Base-by-base conservation (phyloP, 352 stramenopile species). In the Phytophthora pini region DNA sequence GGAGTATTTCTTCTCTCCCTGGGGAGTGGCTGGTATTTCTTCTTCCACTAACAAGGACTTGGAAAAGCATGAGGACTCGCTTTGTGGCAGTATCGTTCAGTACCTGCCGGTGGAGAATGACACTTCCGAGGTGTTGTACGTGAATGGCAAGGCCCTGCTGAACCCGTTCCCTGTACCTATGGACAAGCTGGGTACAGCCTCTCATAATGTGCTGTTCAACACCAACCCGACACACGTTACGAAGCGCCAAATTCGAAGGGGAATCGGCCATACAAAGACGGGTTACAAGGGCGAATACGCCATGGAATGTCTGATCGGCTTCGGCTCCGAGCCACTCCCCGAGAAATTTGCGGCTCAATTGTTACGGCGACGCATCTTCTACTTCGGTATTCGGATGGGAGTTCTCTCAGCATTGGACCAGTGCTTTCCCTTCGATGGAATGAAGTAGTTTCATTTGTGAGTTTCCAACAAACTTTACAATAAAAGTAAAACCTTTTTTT, bases 71-170 rank as follows among this genome's bases (percentile, higher is more conserved):
- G 17, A 68, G 4, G 72, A 79, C n/a, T 68, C 73, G 4, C 68
- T 81, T 4, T 81, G 70, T 43, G 73, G 73, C 11, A 76, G 70
- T 38, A 72, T 81, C n/a, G 70, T 52, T 8, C 78, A 87, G 45
- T 84, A 74, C 32, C 47, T 81, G 44, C 78, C 78, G 0, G 73
- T 62, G 10, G 45, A 74, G 13, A 44, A 66, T 22, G 36, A 61
- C 0, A 56, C 46, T 1, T 32, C 71, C 4, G 77, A 86, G 48
- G 20, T 87, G 7, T 41, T 87, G 8, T 87, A 87, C 34, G 70
- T 84, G 26, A 83, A 86, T 32, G 77, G 78, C 47, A 87, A 87
- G 53, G 68, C 72, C 12, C 45, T 87, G 59, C 32, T 87, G 13
- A 72, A 87, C 15, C 67, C 76, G 22, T 77, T 76, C 48, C 76